Evolutionary conservation across 495 filamentous ascomycete genomes (phyloP).

Genomic region (Penicillium diatomitis): DNA sequence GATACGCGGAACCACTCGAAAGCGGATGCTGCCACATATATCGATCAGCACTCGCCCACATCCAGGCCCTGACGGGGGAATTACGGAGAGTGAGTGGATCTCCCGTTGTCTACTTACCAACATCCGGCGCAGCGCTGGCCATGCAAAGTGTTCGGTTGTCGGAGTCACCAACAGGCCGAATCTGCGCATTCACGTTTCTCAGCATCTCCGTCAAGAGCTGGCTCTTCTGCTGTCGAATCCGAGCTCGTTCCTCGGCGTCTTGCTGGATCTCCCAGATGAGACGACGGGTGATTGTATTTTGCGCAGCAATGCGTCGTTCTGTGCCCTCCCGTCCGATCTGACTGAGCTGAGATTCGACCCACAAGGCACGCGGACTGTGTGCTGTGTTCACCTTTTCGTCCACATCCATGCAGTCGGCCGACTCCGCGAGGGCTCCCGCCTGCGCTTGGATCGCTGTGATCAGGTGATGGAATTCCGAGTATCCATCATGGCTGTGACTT

Average conservation of each 20-base stretch:
- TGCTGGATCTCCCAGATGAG: slow-evolving; percentile 38
- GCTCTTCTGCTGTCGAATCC: slow-evolving; percentile 18
- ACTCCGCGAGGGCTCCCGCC: slow-evolving; percentile 13
- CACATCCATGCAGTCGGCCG: slow-evolving; percentile 18
- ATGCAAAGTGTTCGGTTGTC: slow-evolving; percentile 28
- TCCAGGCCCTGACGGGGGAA: neutral
- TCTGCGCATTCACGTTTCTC: slow-evolving; percentile 15
- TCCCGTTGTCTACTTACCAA: slow-evolving; percentile 20
- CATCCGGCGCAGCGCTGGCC: slow-evolving; percentile 26
- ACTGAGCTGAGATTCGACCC: slow-evolving; percentile 29
- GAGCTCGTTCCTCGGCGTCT: slow-evolving; percentile 23
- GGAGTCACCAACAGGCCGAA: slow-evolving; percentile 20
- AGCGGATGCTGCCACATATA: slow-evolving; percentile 15
- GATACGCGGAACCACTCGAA: slow-evolving; percentile 26
- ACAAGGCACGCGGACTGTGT: slow-evolving; percentile 18
- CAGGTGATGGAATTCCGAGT: slow-evolving; percentile 34
- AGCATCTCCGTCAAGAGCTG: slow-evolving; percentile 21
- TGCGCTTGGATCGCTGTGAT: slow-evolving; percentile 28
- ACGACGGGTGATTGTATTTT: slow-evolving; percentile 32
- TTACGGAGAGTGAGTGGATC: neutral
- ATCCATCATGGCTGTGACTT: slow-evolving; percentile 38
- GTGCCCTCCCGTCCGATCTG: slow-evolving; percentile 31
- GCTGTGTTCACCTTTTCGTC: slow-evolving; percentile 19
- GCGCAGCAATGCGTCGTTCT: slow-evolving; percentile 27
- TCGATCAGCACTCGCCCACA: neutral